phyloP scores from a whole-genome alignment of 768 basidiomycete species.

The Lentinus brumalis region DNA sequence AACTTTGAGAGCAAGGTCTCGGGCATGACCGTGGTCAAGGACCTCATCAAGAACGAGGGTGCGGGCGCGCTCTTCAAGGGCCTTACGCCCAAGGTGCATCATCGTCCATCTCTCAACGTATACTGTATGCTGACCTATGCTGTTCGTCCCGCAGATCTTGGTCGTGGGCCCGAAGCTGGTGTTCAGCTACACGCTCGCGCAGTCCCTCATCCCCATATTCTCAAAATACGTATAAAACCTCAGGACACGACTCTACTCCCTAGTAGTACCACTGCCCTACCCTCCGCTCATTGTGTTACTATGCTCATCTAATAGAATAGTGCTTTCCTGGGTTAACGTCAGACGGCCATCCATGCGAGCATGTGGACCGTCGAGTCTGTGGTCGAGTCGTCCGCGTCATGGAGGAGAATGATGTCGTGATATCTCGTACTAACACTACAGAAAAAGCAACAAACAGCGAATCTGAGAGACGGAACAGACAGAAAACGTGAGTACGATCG shows the following conservation, averaged over 20 bases:
- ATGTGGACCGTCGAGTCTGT: not conserved
- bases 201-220: conserved; percentile 92
- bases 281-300: conserved; percentile 13
- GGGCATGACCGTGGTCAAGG: conserved; percentile 80
- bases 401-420: not conserved
- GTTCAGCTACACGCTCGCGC: conserved; percentile 97
- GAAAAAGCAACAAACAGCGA: conserved; percentile 8
- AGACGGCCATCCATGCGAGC: not conserved
- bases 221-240: conserved; percentile 73
- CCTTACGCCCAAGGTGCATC: conserved; percentile 95
- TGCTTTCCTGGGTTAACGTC: not conserved
- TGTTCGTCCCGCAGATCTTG: no score
- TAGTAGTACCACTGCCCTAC: conserved; percentile 1
- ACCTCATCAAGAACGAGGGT: conserved; percentile 88
- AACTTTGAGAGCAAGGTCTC: conserved; percentile 88
- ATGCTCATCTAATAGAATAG: conserved; percentile 16
- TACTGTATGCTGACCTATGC: no score
- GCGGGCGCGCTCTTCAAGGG: conserved; percentile 90
- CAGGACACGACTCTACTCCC: no score
- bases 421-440: conserved; percentile 1
- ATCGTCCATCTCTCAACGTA: no score
- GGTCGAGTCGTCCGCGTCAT: not conserved
- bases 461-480: conserved; percentile 32
- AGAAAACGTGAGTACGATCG: conserved; percentile 32
- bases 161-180: conserved; percentile 98